A percentile compares a stretch with the other conserved stretches of the same genome.
These are phyloP conservation scores for Phycomyces blakesleeanus DNA, from an alignment of 192 early-diverging fungal species.

Conservation along the genomic window DNA sequence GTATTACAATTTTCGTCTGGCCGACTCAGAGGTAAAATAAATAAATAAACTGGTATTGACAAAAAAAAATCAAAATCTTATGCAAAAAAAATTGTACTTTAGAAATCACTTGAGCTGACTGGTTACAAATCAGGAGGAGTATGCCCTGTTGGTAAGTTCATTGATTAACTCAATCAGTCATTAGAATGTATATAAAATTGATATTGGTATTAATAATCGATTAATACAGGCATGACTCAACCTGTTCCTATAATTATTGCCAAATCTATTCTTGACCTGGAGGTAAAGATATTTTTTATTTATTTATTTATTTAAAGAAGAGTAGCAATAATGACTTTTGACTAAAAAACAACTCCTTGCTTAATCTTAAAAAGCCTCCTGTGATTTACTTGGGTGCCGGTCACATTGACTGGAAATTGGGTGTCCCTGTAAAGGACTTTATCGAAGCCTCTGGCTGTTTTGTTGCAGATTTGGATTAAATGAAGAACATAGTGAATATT, in stretches of 20 bases:
- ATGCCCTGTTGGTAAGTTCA: slow-evolving; percentile 59
- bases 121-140: slow-evolving; percentile 72
- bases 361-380: slow-evolving; percentile 52
- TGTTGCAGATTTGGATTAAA: slow-evolving; percentile 13
- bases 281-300: slow-evolving; percentile 31
- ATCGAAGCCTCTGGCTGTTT: slow-evolving; percentile 31
- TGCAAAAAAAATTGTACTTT: neutral
- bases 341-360: too few species aligned
- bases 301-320: neutral
- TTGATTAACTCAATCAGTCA: neutral
- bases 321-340: neutral
- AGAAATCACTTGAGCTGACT: slow-evolving; percentile 64
- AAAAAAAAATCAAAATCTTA: neutral
- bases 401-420: slow-evolving; percentile 81
- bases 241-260: slow-evolving; percentile 65
- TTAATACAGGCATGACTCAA: slow-evolving; percentile 41
- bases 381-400: slow-evolving; percentile 80
- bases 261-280: slow-evolving; percentile 53
- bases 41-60: neutral
- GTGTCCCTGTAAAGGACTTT: slow-evolving; percentile 56
- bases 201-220: neutral
- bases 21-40: slow-evolving; percentile 47
- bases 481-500: neutral
- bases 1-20: slow-evolving; percentile 76
- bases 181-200: neutral